Base-by-base conservation (phyloP, 169 alveolate genomes). In the Blepharisma undulans region DNA sequence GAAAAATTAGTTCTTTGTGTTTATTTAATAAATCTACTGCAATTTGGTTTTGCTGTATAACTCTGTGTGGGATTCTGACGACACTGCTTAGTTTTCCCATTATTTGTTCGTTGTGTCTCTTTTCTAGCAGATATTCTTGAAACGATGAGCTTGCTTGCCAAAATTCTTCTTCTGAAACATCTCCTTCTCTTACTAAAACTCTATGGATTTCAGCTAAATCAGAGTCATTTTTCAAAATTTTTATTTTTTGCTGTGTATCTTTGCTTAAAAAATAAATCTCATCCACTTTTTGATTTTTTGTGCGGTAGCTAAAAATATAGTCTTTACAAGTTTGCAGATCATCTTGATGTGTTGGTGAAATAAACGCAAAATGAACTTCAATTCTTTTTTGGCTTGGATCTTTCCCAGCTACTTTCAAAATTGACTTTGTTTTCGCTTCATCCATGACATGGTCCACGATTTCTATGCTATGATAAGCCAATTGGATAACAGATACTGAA, bases 1-100 rank as follows among this genome's bases (percentile, higher is more conserved):
- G 74, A 60, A 82, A 82, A 5, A 82, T 82, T 19, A 34, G 12
- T 59, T 82, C 89, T 82, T 82, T 82, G 76, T 82, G 34, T 30
- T 59, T 82, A 32, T 22, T 30, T 10, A 82, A 30, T 30, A 82
- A 21, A 22, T 82, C 76, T 32, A 82, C 89, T 22, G 25, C 34
- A 22, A 82, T 72, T 36, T 22, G 32, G 60, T 59, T 60, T 19
- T 30, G 33, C 8, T n/a, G 29, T 21, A 82, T 30, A 32, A 78
- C 29, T 36, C 89, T 22, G 36, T 82, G 89, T 34, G 89, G 89
- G 30, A 82, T 82, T 30, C 89, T 32, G 5, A 82, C 89, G 16
- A 82, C 48, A 16, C 33, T 19, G 36, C 33, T 36, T 1, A 82
- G 89, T 10, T 82, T 82, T 34, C 89, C 89, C 27, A 74, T 27